phyloP scores from a whole-genome alignment of 2,329 filamentous ascomycete species.

The Cladosporium phlei region DNA sequence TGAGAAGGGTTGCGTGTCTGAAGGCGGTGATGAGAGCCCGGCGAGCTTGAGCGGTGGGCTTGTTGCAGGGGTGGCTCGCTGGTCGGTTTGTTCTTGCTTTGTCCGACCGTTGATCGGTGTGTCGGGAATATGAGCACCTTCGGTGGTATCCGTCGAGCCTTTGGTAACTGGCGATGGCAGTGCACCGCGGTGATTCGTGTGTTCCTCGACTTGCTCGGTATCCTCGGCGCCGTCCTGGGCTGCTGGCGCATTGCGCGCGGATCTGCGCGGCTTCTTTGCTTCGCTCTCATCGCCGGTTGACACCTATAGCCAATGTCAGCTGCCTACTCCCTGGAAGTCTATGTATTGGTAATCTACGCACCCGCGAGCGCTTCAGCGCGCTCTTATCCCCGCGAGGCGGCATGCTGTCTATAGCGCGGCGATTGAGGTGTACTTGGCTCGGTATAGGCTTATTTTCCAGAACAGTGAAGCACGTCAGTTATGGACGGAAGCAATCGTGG shows the following conservation, averaged over 20 bases:
- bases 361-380: slow-evolving; percentile 76
- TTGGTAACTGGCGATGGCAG: slow-evolving; percentile 79
- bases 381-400: slow-evolving; percentile 58
- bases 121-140: neutral
- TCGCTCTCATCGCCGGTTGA: slow-evolving; percentile 62
- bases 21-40: slow-evolving; percentile 58
- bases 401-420: slow-evolving; percentile 20
- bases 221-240: slow-evolving; percentile 18
- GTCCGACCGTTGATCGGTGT: neutral
- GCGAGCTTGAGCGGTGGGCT: slow-evolving; percentile 36
- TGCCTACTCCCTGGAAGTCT: neutral
- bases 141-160: slow-evolving; percentile 45
- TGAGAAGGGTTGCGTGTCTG: slow-evolving; percentile 73
- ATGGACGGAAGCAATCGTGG: too few species aligned
- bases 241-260: slow-evolving; percentile 50
- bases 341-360: slow-evolving; percentile 41
- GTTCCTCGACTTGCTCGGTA: slow-evolving; percentile 26
- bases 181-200: slow-evolving; percentile 60
- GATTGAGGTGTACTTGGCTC: too few species aligned
- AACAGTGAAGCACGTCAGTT: too few species aligned
- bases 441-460: too few species aligned
- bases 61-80: slow-evolving; percentile 44
- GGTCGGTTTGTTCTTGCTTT: slow-evolving; percentile 27
- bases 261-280: slow-evolving; percentile 78
- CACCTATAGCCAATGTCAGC: slow-evolving; percentile 45